These are phyloP conservation scores for Fistulinella cinereoalba DNA, from an alignment of 1,284 basidiomycete genomes.

Conservation along the genomic window DNA sequence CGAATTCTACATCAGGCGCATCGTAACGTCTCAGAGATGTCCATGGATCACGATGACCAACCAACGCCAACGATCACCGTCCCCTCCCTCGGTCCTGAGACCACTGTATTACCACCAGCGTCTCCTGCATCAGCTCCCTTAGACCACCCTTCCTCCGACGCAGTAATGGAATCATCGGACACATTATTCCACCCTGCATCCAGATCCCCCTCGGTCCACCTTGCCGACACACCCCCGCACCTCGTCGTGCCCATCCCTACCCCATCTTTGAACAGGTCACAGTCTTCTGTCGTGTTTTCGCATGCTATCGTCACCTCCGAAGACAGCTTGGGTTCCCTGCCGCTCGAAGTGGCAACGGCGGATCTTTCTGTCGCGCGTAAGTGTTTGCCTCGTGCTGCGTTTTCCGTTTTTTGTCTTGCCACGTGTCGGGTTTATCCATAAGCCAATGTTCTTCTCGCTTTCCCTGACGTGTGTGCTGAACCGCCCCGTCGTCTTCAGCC, in stretches of 20 bases:
- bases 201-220: constrained; percentile 26
- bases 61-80: constrained; percentile 14
- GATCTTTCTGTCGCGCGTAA: constrained; percentile 61
- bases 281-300: constrained; percentile 43
- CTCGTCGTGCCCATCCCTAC: constrained; percentile 49
- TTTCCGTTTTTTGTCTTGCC: background rate
- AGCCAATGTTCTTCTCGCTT: constrained; percentile 1
- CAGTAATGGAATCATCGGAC: constrained; percentile 22
- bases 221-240: constrained; percentile 24
- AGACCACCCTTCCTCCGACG: constrained; percentile 25
- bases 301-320: constrained; percentile 34
- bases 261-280: constrained; percentile 39
- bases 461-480: too few species aligned
- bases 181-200: constrained; percentile 18
- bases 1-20: constrained; percentile 9
- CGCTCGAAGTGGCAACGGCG: constrained; percentile 52
- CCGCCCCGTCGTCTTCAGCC: too few species aligned
- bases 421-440: background rate
- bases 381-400: constrained; percentile 29
- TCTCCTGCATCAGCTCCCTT: constrained; percentile 21
- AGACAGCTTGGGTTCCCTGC: constrained; percentile 31
- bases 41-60: constrained; percentile 24
- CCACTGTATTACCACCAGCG: constrained; percentile 28
- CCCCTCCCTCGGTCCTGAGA: constrained; percentile 13
- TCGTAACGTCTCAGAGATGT: constrained; percentile 23